Evolutionary conservation across 2,329 filamentous ascomycete genomes (phyloP), one percentile per base, ranked within the genome.

Genomic region (Talaromyces sp.): DNA sequence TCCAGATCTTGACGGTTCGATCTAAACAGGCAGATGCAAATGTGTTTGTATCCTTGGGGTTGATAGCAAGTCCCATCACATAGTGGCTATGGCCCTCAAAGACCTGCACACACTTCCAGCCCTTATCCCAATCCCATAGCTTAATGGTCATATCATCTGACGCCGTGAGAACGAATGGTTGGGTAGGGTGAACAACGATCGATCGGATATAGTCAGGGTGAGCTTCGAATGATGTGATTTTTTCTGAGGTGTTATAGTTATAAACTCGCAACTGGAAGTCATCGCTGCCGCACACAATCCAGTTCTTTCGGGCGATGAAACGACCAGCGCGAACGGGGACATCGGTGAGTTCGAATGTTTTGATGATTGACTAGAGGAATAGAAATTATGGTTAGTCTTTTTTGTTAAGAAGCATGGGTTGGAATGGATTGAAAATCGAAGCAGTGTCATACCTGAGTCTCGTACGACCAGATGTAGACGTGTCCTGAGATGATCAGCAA

Each of bases 161-260:
- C 63, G 94, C 94, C 56, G 94, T 99, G 60, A 99, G 81, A 55
- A 97, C 90, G 69, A 97, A 97, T 1, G 94, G 92, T 71, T 96
- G 91, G 45, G 91, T 91, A 6, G 94, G 94, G 74, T 99, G 94
- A 37, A 99, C 90, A 63, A 88, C 91, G 66, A 99, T 97, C 53
- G 94, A 92, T 68, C 94, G 89, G 72, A 99, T 97, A 72, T 99
- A 99, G 76, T 99, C 94, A 61, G 94, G 94, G 73, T 99, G 94
- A 53, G 92, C 93, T 78, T 97, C 93, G 75, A 97, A 97, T 15
- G 89, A 89, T 56, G 91, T 93, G 69, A 97, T 94, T 84, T 97
- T 97, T 78, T 99, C 94, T 61, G 91, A 96, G 56, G 94, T 99
- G 79, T 99, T 97, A 83, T 97, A 99, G 80, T 99, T 97, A 84